phyloP scores from a whole-genome alignment of 129 eudicot species.

The Lactuca saligna region DNA sequence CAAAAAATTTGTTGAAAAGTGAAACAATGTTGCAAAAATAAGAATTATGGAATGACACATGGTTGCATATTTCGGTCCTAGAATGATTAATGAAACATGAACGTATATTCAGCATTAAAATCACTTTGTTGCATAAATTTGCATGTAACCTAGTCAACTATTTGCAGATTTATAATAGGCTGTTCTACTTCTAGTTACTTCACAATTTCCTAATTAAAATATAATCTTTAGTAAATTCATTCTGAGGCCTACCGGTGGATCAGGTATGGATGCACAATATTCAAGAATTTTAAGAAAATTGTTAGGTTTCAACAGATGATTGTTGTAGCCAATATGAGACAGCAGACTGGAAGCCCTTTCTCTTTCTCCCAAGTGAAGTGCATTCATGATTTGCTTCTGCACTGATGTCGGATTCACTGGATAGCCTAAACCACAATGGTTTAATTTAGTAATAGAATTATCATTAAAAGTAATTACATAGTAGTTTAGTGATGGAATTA shows the following conservation, averaged over 20 bases:
- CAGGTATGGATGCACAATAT: conserved; percentile 64
- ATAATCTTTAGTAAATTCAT: background rate
- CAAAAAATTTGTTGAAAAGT: background rate
- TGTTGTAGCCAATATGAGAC: conserved; percentile 38
- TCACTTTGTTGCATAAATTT: no score
- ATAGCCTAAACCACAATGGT: conserved; percentile 35
- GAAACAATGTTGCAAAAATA: background rate
- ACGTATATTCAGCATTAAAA: no score
- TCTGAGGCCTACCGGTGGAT: conserved; percentile 62
- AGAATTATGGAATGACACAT: background rate
- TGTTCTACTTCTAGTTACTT: background rate
- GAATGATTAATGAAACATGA: no score
- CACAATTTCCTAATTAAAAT: background rate
- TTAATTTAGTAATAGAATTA: conserved; percentile 21
- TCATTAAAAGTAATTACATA: background rate
- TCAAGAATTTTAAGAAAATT: conserved; percentile 58
- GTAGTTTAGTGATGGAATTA: no score
- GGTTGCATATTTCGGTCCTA: no score
- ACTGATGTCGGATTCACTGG: conserved; percentile 30
- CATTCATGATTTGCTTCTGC: conserved; percentile 53
- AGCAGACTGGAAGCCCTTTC: conserved; percentile 52
- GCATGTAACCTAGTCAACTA: background rate
- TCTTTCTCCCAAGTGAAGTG: conserved; percentile 71
- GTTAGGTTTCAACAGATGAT: conserved; percentile 30
- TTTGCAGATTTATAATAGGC: background rate